phyloP scores from a whole-genome alignment of 441 rosid genomes.

The Eruca vesicaria region DNA sequence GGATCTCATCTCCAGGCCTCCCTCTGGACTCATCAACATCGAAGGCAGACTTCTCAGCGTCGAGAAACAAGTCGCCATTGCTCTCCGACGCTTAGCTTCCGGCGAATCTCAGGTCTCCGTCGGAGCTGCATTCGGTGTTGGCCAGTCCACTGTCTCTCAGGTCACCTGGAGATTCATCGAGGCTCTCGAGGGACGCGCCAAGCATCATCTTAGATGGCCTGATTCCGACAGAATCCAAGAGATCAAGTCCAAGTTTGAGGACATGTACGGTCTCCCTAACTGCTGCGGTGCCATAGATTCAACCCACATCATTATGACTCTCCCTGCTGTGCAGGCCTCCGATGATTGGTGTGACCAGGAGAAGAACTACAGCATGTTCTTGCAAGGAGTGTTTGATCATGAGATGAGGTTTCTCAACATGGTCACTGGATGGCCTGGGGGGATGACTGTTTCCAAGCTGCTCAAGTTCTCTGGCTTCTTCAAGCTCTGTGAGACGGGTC shows the following conservation, averaged over 20 bases:
- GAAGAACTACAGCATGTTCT: conserved; percentile 82
- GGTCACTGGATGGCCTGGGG: conserved; percentile 94
- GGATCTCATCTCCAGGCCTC: conserved; percentile 91
- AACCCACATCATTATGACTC: conserved; percentile 86
- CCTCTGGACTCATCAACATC: conserved; percentile 92
- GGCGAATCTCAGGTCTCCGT: conserved; percentile 97
- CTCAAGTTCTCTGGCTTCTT: conserved; percentile 80
- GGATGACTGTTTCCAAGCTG: conserved; percentile 72
- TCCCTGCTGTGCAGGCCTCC: conserved; percentile 88
- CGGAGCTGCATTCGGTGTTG: conserved; percentile 88
- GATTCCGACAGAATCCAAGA: conserved; percentile 55
- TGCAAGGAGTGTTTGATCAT: conserved; percentile 85
- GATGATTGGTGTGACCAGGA: conserved; percentile 96
- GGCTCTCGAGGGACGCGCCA: conserved; percentile 85
- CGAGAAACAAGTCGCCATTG: conserved; percentile 95
- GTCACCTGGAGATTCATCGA: conserved; percentile 97
- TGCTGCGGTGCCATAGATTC: conserved; percentile 92
- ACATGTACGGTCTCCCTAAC: conserved; percentile 64
- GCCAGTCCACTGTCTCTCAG: conserved; percentile 96
- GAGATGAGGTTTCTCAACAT: conserved; percentile 88
- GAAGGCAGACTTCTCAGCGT: conserved; percentile 96
- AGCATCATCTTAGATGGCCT: conserved; percentile 91
- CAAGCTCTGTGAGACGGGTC: conserved; percentile 62
- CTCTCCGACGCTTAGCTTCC: conserved; percentile 82
- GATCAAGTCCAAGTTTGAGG: conserved; percentile 70